Percentiles rank a stretch among this genome's conserved stretches.
phyloP scores from a whole-genome alignment of 345 rosid genomes.

The Erysimum cheiranthoides region DNA sequence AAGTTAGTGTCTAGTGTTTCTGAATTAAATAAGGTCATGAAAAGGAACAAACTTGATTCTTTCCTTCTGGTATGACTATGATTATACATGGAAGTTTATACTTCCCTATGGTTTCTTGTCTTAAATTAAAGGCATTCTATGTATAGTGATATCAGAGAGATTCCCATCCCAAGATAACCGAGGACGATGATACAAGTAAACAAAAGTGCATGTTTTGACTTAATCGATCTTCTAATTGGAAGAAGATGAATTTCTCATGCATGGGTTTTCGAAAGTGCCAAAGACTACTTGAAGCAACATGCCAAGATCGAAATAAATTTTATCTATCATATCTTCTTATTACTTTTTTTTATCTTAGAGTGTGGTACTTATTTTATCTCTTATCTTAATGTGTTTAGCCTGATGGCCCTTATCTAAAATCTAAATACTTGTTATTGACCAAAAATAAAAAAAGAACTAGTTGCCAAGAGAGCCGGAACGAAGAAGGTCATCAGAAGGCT shows the following conservation, averaged over 20 bases:
- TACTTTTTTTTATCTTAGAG: neutral
- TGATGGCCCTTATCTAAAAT: constrained; percentile 6
- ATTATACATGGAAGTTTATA: neutral
- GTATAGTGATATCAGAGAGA: neutral
- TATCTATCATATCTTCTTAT: constrained; percentile 6
- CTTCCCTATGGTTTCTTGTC: too few species aligned
- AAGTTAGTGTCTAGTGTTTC: neutral
- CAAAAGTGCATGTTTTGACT: too few species aligned
- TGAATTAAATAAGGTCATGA: neutral
- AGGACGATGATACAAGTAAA: too few species aligned
- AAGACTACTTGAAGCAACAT: neutral
- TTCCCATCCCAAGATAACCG: too few species aligned
- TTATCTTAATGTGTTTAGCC: neutral
- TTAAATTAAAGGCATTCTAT: neutral
- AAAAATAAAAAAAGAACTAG: neutral
- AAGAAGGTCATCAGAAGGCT: constrained; percentile 72
- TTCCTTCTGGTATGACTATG: neutral
- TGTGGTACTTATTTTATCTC: constrained; percentile 9
- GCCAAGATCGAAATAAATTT: neutral
- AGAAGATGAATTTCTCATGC: neutral
- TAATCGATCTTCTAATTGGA: neutral
- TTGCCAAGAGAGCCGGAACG: constrained; percentile 51
- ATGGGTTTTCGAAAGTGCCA: neutral
- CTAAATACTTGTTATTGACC: constrained; percentile 7
- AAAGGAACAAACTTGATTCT: neutral